Evolutionary conservation across 805 yeast species (phyloP), one percentile per base, ranked within the genome.

Genomic region (Metschnikowia cerradonensis): DNA sequence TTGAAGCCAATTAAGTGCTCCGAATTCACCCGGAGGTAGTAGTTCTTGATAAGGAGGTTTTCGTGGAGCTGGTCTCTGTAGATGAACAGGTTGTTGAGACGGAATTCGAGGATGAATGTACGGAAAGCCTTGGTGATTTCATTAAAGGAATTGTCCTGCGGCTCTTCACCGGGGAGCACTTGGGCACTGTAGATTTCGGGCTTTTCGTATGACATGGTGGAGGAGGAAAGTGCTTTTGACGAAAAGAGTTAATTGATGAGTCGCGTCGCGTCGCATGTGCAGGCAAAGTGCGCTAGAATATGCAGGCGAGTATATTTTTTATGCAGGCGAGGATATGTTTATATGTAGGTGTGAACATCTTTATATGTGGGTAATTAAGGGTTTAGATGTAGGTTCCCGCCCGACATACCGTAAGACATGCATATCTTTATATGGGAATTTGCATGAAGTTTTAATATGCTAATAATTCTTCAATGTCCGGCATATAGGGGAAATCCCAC

Each of bases 11-110:
- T 86, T 51, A 94, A 72, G 64, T 94, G 96, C 49, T 86, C 96
- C 44, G 88, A 77, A 57, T 88, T 83, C 10, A 94, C 95, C 2
- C 81, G 79, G 47, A 94, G 68, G 38, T 77, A 79, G 68, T 82
- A 91, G 60, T 84, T 82, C 50, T 84, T 84, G 55, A 89, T 84
- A 46, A 92, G 74, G 43, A 95, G 72, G 67, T 91, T 90, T 61
- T 90, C 96, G 59, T 97, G 77, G 49, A 94, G 75, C 66, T 91
- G 96, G 61, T 91, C 97, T 75, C 96, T 78, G 73, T 92, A 92
- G 37, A 90, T 75, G 67, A 88, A 94, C 65, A 83, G 86, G 51
- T 88, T 81, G 62, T 88, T 86, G 53, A 89, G 78, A 68, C 96
- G 80, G 68, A 90, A 94, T 65, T 90, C 96, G 49, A 90, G 73